Percentiles rank a stretch among this genome's conserved stretches.
phyloP scores from a whole-genome alignment of 148 eudicot genomes.

The Arbutus unedo region DNA sequence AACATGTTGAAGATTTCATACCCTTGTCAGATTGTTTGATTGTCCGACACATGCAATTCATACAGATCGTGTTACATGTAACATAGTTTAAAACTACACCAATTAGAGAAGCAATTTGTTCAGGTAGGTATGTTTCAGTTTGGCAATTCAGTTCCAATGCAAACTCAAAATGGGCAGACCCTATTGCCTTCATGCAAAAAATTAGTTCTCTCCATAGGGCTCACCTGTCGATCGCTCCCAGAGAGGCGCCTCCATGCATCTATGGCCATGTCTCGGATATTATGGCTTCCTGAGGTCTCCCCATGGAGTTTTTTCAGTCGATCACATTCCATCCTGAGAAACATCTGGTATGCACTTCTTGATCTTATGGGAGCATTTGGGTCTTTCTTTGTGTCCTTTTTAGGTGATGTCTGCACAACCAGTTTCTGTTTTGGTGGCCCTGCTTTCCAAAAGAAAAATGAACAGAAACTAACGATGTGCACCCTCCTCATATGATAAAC shows the following conservation, averaged over 20 bases:
- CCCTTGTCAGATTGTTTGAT: neutral
- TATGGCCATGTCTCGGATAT: conserved; percentile 29
- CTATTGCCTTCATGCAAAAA: neutral
- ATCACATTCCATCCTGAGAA: conserved; percentile 31
- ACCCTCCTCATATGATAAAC: neutral
- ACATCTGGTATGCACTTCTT: conserved; percentile 39
- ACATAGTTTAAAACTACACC: neutral
- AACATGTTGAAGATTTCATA: neutral
- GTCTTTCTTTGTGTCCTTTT: conserved; percentile 14
- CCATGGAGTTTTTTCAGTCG: conserved; percentile 32
- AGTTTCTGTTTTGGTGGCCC: conserved; percentile 17
- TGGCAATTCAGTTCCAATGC: neutral
- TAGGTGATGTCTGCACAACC: neutral
- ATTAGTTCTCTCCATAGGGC: neutral
- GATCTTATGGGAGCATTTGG: conserved; percentile 28
- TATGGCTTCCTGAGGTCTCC: conserved; percentile 26
- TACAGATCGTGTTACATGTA: neutral
- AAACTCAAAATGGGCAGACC: neutral
- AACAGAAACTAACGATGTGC: neutral
- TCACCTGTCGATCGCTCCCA: conserved; percentile 28
- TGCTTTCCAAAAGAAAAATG: conserved; percentile 6
- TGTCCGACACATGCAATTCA: neutral
- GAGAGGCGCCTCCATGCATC: conserved; percentile 42
- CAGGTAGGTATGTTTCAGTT: neutral
- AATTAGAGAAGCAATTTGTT: neutral